A percentile compares a stretch with the other conserved stretches of the same genome.
Evolutionary conservation across 495 filamentous ascomycete species (phyloP).

Genomic region (Penicillium lagena): DNA sequence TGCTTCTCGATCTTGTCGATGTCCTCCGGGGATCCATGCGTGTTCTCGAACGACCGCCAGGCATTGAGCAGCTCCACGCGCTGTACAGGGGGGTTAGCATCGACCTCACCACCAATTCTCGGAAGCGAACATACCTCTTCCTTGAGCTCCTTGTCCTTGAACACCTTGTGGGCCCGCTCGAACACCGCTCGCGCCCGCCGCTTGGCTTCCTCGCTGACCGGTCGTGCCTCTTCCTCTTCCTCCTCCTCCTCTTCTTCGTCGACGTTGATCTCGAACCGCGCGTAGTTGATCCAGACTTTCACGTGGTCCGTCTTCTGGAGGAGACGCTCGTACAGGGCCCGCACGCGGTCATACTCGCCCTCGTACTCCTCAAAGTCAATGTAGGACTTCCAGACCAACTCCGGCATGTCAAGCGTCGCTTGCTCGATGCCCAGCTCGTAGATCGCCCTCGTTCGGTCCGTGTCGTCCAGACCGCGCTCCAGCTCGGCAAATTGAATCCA

Average conservation of each 20-base stretch:
- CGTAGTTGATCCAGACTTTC: slow-evolving; percentile 98
- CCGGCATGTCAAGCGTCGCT: slow-evolving; percentile 89
- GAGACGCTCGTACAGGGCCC: slow-evolving; percentile 84
- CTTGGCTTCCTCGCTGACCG: slow-evolving; percentile 79
- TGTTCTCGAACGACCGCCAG: slow-evolving; percentile 86
- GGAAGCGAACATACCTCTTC: slow-evolving; percentile 57
- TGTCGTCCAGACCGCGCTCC: slow-evolving; percentile 82
- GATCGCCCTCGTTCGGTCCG: slow-evolving; percentile 81
- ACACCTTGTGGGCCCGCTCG: slow-evolving; percentile 75
- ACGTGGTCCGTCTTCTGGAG: slow-evolving; percentile 92
- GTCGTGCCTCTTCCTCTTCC: slow-evolving; percentile 53
- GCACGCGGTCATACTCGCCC: slow-evolving; percentile 75
- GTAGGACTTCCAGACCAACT: slow-evolving; percentile 93
- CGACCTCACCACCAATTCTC: background rate
- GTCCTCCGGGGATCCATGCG: slow-evolving; percentile 71
- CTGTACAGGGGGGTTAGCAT: slow-evolving; percentile 33
- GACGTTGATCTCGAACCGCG: slow-evolving; percentile 91
- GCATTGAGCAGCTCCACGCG: slow-evolving; percentile 81
- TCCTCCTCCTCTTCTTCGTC: slow-evolving; percentile 61
- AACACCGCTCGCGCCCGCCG: slow-evolving; percentile 75
- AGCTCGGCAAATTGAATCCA: slow-evolving; percentile 96
- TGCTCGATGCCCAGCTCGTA: slow-evolving; percentile 88
- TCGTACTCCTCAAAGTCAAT: slow-evolving; percentile 98
- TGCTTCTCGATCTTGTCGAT: slow-evolving; percentile 80
- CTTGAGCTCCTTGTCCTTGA: slow-evolving; percentile 90